These are phyloP conservation scores for Phylloporus rhodoxanthus DNA, from an alignment of 768 basidiomycete genomes.

Conservation along the genomic window DNA sequence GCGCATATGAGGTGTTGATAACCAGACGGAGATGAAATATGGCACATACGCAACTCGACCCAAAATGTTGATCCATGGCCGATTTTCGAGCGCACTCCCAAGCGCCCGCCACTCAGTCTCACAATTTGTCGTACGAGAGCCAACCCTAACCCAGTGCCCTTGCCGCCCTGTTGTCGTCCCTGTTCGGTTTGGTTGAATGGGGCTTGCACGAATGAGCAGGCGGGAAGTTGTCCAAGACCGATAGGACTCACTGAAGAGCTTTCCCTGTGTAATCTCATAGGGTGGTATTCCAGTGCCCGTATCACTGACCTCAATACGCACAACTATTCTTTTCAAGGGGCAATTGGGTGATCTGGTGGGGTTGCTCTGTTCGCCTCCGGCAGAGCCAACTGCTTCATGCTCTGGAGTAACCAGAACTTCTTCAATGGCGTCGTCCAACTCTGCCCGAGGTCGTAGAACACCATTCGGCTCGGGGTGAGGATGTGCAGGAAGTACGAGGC, in stretches of 20 bases:
- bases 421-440: slow-evolving; percentile 16
- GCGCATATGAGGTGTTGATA: slow-evolving; percentile 7
- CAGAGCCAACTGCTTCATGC: slow-evolving; percentile 30
- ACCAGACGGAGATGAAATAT: slow-evolving; percentile 9
- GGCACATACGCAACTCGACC: slow-evolving; percentile 62
- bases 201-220: slow-evolving; percentile 33
- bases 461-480: slow-evolving; percentile 10
- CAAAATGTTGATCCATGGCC: slow-evolving; percentile 81
- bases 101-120: slow-evolving; percentile 63
- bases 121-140: slow-evolving; percentile 78
- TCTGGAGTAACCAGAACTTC: slow-evolving; percentile 24
- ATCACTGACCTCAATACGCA: slow-evolving; percentile 81
- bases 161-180: slow-evolving; percentile 67
- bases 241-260: slow-evolving; percentile 55
- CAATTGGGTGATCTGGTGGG: background rate
- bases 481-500: slow-evolving; percentile 39
- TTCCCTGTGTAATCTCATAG: slow-evolving; percentile 64
- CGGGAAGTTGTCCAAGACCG: slow-evolving; percentile 12
- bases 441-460: background rate
- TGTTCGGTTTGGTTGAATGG: slow-evolving; percentile 77
- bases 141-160: slow-evolving; percentile 68
- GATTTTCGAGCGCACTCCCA: slow-evolving; percentile 61
- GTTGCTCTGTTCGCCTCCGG: background rate
- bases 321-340: slow-evolving; percentile 58
- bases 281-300: slow-evolving; percentile 62